Evolutionary conservation across 1,284 basidiomycete species (phyloP).

Genomic region (Papiliotrema laurentii): DNA sequence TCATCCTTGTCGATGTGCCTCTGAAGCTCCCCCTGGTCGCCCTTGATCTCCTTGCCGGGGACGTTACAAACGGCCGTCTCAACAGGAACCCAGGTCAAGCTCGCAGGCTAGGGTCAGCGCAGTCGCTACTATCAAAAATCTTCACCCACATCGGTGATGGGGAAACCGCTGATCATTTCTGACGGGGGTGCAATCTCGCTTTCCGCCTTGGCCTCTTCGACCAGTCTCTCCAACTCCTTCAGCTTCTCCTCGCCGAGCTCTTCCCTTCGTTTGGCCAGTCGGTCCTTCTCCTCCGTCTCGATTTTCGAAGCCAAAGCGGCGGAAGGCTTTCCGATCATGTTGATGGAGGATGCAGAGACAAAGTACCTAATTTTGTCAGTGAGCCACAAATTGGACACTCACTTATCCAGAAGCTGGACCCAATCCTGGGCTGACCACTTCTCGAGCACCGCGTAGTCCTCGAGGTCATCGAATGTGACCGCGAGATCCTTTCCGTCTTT

Average conservation of each 20-base stretch:
- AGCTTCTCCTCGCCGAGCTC: conserved; percentile 77
- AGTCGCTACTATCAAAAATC: background rate
- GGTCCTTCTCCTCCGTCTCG: conserved; percentile 73
- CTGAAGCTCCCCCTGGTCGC: conserved; percentile 50
- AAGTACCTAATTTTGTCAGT: conserved; percentile 61
- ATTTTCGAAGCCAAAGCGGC: conserved; percentile 75
- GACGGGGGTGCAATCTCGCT: conserved; percentile 79
- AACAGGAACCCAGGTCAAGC: conserved; percentile 92
- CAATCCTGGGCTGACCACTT: conserved; percentile 74
- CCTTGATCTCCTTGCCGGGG: conserved; percentile 14
- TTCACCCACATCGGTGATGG: conserved; percentile 64
- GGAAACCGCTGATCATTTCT: conserved; percentile 75
- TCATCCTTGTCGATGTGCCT: conserved; percentile 70
- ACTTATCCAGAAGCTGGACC: conserved; percentile 75
- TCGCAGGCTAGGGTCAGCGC: conserved; percentile 55
- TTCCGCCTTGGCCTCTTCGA: conserved; percentile 79
- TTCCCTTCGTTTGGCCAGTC: conserved; percentile 66
- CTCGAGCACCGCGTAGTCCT: conserved; percentile 63
- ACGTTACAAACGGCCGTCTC: conserved; percentile 55
- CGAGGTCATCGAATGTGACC: conserved; percentile 72
- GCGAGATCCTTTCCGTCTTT: conserved; percentile 76
- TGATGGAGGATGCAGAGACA: conserved; percentile 63
- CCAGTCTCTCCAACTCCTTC: conserved; percentile 61
- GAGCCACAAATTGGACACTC: conserved; percentile 24
- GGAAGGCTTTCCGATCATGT: conserved; percentile 83